Percentiles rank a stretch among this genome's conserved stretches.
phyloP scores from a whole-genome alignment of 2,329 filamentous ascomycete genomes.

The Bipolaris zeicola region DNA sequence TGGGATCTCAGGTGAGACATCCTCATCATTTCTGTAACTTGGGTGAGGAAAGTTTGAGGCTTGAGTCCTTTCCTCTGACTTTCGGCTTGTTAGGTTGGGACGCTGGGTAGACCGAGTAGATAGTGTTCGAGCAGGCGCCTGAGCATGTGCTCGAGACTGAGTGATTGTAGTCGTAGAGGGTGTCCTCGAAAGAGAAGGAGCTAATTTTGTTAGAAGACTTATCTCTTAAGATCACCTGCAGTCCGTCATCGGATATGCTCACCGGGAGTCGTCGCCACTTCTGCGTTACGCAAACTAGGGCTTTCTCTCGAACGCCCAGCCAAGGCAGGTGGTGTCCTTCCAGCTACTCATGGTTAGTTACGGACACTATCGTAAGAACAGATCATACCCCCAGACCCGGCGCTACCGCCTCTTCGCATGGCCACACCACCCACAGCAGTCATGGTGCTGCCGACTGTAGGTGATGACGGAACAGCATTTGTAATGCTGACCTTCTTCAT shows the following conservation, averaged over 20 bases:
- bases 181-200: constrained; percentile 50
- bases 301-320: constrained; percentile 64
- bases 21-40: constrained; percentile 16
- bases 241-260: constrained; percentile 21
- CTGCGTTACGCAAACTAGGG: constrained; percentile 58
- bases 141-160: constrained; percentile 41
- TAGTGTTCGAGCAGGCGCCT: constrained; percentile 31
- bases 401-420: constrained; percentile 60
- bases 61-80: constrained; percentile 17
- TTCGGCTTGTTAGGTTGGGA: constrained; percentile 28
- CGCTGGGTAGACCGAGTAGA: constrained; percentile 35
- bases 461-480: constrained; percentile 56
- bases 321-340: constrained; percentile 59
- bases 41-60: constrained; percentile 12
- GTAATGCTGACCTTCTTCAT: constrained; percentile 76
- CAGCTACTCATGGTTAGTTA: constrained; percentile 28
- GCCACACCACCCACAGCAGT: constrained; percentile 47
- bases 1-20: constrained; percentile 29
- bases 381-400: constrained; percentile 46
- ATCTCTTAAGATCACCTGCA: background rate
- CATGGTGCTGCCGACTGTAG: constrained; percentile 51
- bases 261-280: constrained; percentile 50
- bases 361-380: background rate
- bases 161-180: constrained; percentile 57
- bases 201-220: constrained; percentile 18